Conservation (phyloP, 2,329 filamentous ascomycete genomes). For the Plenodomus tracheiphilus region DNA sequence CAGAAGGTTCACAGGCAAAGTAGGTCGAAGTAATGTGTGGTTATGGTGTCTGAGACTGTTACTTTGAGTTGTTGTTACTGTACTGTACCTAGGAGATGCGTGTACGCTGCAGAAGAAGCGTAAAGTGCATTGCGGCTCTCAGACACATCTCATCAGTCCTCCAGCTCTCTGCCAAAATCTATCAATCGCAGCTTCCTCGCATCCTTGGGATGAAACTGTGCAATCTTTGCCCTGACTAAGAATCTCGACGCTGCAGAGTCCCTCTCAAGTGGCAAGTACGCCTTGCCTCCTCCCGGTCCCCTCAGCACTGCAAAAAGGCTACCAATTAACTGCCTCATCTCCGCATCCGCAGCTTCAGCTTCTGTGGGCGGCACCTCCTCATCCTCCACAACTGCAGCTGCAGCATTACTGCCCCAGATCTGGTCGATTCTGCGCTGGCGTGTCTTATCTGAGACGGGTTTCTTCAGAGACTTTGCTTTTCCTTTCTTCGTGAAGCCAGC, state of each 20-base stretch:
- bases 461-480: slow-evolving; percentile 48
- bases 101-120: neutral
- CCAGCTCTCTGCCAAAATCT: slow-evolving; percentile 54
- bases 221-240: slow-evolving; percentile 58
- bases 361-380: slow-evolving; percentile 43
- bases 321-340: slow-evolving; percentile 53
- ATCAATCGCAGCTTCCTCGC: slow-evolving; percentile 56
- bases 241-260: slow-evolving; percentile 59
- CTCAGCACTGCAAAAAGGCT: slow-evolving; percentile 49
- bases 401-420: slow-evolving; percentile 47
- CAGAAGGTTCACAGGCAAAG: no score
- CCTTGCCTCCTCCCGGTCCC: slow-evolving; percentile 42
- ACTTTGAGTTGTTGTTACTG: no score
- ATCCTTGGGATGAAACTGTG: slow-evolving; percentile 60
- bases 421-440: slow-evolving; percentile 57
- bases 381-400: slow-evolving; percentile 22
- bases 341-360: slow-evolving; percentile 53
- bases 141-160: slow-evolving; percentile 27
- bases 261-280: slow-evolving; percentile 53
- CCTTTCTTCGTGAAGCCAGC: slow-evolving; percentile 59
- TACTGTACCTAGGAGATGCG: no score
- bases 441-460: slow-evolving; percentile 33
- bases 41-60: no score
- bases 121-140: neutral
- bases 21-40: no score